Conservation (phyloP, 2,329 filamentous ascomycete species). For the Beauveria bassiana region DNA sequence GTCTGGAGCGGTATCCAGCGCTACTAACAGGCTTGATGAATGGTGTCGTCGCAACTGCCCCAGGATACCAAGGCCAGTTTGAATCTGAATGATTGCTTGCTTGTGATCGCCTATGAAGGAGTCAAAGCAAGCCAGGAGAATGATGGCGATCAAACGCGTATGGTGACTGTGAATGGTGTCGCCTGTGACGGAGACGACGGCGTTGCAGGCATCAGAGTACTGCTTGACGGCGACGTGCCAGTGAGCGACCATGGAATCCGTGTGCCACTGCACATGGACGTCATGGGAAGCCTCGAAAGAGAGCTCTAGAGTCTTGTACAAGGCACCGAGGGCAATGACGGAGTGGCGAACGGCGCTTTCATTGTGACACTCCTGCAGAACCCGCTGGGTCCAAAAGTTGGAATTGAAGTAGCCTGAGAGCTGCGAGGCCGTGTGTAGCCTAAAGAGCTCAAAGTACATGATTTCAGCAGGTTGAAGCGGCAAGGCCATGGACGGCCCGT, state of each 20-base stretch:
- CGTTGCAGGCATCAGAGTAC: constrained; percentile 49
- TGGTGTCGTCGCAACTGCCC: constrained; percentile 39
- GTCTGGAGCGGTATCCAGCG: constrained; percentile 28
- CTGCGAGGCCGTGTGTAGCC: constrained; percentile 51
- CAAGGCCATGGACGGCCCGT: constrained; percentile 34
- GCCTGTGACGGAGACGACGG: constrained; percentile 37
- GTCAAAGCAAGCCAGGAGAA: constrained; percentile 61
- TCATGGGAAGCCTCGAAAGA: constrained; percentile 31
- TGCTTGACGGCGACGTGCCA: constrained; percentile 54
- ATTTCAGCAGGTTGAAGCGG: constrained; percentile 43
- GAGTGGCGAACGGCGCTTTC: constrained; percentile 56
- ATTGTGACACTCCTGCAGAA: constrained; percentile 55
- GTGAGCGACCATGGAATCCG: constrained; percentile 38
- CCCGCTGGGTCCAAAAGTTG: constrained; percentile 55
- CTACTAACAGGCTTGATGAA: constrained; percentile 20
- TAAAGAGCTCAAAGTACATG: constrained; percentile 56
- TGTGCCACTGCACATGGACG: constrained; percentile 9
- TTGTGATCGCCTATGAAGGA: constrained; percentile 58
- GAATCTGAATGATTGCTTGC: constrained; percentile 54
- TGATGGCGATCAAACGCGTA: constrained; percentile 54
- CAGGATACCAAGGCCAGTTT: constrained; percentile 47
- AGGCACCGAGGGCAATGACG: constrained; percentile 56
- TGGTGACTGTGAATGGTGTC: constrained; percentile 39
- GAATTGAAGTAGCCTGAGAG: constrained; percentile 61
- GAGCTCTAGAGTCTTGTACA: constrained; percentile 60